Evolutionary conservation across 768 basidiomycete genomes (phyloP).

Genomic region (Phanerochaete carnosa): DNA sequence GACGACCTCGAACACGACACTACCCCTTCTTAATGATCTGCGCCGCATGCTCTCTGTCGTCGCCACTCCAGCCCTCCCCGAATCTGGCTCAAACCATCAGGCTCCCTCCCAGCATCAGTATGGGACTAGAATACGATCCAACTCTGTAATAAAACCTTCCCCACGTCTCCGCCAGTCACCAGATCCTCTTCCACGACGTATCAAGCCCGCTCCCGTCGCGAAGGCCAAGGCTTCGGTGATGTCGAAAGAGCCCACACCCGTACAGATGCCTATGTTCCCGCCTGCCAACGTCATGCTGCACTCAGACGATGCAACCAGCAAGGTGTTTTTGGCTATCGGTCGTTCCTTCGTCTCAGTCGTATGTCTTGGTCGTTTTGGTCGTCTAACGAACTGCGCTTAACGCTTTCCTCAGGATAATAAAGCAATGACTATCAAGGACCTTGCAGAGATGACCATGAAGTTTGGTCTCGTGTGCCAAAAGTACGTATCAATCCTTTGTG

Average conservation of each 20-base stretch:
- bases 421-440: slow-evolving; percentile 84
- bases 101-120: slow-evolving; percentile 36
- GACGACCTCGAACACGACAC: slow-evolving; percentile 17
- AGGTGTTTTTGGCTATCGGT: slow-evolving; percentile 71
- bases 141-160: slow-evolving; percentile 49
- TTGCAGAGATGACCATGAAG: slow-evolving; percentile 65
- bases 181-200: slow-evolving; percentile 30
- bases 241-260: slow-evolving; percentile 15
- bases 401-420: slow-evolving; percentile 58
- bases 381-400: slow-evolving; percentile 2
- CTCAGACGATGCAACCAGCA: slow-evolving; percentile 68
- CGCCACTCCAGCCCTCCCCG: slow-evolving; percentile 16
- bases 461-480: slow-evolving; percentile 74
- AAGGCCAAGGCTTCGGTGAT: slow-evolving; percentile 16
- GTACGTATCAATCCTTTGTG: slow-evolving; percentile 36
- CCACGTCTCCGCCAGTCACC: slow-evolving; percentile 46
- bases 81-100: slow-evolving; percentile 24
- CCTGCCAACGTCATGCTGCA: slow-evolving; percentile 65
- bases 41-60: slow-evolving; percentile 25
- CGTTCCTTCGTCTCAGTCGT: slow-evolving; percentile 74
- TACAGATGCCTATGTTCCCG: slow-evolving; percentile 46
- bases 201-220: slow-evolving; percentile 29
- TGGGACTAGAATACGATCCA: slow-evolving; percentile 53
- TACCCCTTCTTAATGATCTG: slow-evolving; percentile 27
- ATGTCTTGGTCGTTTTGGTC: slow-evolving; percentile 27